Evolutionary conservation across 805 yeast genomes (phyloP), one percentile per base, ranked within the genome.

Genomic region (Dipodascus albidus): DNA sequence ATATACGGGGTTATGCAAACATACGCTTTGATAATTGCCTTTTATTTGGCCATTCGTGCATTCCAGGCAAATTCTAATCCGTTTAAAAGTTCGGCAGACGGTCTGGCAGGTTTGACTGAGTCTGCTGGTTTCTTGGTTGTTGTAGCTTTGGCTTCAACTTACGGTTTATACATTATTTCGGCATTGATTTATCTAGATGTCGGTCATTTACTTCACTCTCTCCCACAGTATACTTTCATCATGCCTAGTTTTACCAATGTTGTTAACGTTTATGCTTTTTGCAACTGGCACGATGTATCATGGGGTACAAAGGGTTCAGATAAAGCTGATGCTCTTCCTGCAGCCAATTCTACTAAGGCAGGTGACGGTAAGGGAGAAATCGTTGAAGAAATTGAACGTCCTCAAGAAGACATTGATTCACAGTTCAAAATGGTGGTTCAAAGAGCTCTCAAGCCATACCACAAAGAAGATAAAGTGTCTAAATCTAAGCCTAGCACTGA

Each of bases 261-360:
- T 23, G 66, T 80, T 62, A 79, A 78, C 60, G 80, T 79, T 49
- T 79, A 79, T 63, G 82, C 84, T 0, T 79, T 79, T 62, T 79
- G 83, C 68, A 79, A 79, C 64, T 78, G 80, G 66, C 83, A 79
- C 62, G 84, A 79, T 65, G 75, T 79, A 49, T 80, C 84, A 2
- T 79, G 84, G 84, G 84, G 84, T 53, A 79, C 84, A 4, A 79
- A 79, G 62, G 84, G 84, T 49, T 77, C 78, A 50, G 82, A 61
- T 50, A 60, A 57, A 0, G 78, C 78, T 4, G 70, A 65, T 33
- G 77, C 74, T 50, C 72, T 79, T 63, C 82, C 82, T 53, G 78
- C 77, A 9, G 68, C 64, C 20, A 54, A 58, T 21, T 76, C 74
- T 57, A 73, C 71, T 21, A 67, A 73, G 53, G 78, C 74, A 54